Conservation (phyloP, 306 rosid genomes). For the Spatholobus suberectus region DNA sequence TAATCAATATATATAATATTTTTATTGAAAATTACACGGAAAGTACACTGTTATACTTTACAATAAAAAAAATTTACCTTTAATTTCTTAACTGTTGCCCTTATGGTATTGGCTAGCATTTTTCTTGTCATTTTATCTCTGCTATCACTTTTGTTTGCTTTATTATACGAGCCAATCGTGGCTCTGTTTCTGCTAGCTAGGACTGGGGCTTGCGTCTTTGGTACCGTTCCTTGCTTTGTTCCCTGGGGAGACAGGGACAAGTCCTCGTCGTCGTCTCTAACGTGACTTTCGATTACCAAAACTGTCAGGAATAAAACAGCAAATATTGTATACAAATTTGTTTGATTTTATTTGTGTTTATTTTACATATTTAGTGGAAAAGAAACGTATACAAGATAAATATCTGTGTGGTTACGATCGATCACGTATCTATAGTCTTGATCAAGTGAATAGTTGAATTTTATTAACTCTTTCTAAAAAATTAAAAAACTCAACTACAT, state of each 20-base stretch:
- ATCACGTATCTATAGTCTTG: no score
- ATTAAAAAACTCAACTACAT: background rate
- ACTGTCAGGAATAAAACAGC: constrained; percentile 12
- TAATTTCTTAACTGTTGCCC: no score
- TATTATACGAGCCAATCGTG: background rate
- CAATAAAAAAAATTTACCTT: no score
- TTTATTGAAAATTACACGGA: no score
- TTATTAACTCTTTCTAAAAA: background rate
- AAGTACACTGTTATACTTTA: no score
- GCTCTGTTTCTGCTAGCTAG: constrained; percentile 24
- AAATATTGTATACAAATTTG: background rate
- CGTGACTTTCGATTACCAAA: background rate
- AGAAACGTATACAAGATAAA: background rate
- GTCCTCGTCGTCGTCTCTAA: constrained; percentile 27
- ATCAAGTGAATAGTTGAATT: no score
- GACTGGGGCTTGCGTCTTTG: constrained; percentile 27
- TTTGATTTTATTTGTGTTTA: background rate
- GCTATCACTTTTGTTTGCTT: background rate
- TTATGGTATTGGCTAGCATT: no score
- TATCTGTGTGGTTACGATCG: no score
- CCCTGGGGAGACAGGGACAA: constrained; percentile 40
- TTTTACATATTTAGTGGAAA: background rate
- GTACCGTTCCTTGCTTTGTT: constrained; percentile 24
- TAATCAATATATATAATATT: no score
- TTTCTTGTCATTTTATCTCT: background rate